Percentiles rank a stretch among this genome's conserved stretches.
Evolutionary conservation across 2,329 filamentous ascomycete genomes (phyloP).

Genomic region (Arthrobotrys entomopaga): DNA sequence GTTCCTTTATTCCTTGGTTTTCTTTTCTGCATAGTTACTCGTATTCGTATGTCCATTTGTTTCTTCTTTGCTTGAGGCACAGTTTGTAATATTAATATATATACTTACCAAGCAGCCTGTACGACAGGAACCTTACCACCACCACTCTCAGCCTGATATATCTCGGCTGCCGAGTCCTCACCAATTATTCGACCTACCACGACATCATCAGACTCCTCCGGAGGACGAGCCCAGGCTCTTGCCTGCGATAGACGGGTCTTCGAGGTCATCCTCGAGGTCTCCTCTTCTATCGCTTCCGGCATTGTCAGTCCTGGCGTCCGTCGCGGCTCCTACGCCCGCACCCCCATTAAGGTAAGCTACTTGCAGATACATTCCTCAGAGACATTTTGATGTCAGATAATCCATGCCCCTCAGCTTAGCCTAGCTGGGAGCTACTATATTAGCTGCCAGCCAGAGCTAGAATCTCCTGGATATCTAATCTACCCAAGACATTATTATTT

Average conservation of each 20-base stretch:
- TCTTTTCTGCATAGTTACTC: background rate
- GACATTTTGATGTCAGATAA: constrained; percentile 56
- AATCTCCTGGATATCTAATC: constrained; percentile 6
- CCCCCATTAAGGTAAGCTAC: constrained; percentile 58
- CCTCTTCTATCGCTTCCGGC: constrained; percentile 58
- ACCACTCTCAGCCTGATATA: constrained; percentile 54
- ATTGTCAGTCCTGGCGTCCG: constrained; percentile 58
- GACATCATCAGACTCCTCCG: constrained; percentile 28
- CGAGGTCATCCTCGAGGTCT: constrained; percentile 58
- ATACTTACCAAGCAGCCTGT: constrained; percentile 26
- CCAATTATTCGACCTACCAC: constrained; percentile 50
- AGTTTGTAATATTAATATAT: background rate
- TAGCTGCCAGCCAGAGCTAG: constrained; percentile 29
- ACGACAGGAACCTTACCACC: constrained; percentile 53
- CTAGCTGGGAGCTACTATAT: constrained; percentile 6
- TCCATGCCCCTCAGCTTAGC: too few relatives aligned
- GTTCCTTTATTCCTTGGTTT: background rate
- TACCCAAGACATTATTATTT: constrained; percentile 53
- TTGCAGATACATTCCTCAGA: constrained; percentile 16
- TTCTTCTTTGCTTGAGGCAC: background rate
- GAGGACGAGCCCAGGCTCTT: constrained; percentile 53
- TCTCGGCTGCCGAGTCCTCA: constrained; percentile 48
- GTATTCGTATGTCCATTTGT: background rate
- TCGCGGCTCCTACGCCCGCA: constrained; percentile 57
- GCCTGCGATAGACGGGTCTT: constrained; percentile 56